Evolutionary conservation across 495 filamentous ascomycete species (phyloP), one percentile per base, ranked within the genome.

Genomic region (Niebla homalea): DNA sequence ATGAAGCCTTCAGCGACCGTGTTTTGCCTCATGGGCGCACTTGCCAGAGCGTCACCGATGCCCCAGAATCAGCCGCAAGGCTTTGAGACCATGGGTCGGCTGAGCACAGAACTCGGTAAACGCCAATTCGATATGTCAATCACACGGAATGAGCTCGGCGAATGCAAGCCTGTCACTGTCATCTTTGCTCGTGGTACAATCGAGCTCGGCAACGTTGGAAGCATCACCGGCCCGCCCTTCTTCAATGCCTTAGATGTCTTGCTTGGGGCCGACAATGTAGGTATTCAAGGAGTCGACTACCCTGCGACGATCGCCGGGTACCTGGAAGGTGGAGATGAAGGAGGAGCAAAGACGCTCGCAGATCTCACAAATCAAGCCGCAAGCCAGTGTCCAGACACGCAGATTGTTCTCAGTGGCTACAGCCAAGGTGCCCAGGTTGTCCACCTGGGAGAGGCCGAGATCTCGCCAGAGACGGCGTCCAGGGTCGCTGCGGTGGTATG

Each of bases 351-450:
- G 36, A 60, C 59, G 39, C 79, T 79, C 68, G 74, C 72, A 21
- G 52, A 53, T 1, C 66, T 73, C 35, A 71, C 76, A 23, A 61
- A 66, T 29, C 60, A 68, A 10, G 70, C 72, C 2, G 61, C 73
- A 7, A 55, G 51, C n/a, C 59, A 68, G 22, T 84, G 79, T 54
- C 78, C 80, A 1, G 64, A 70, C 36, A 80, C 77, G 43, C 76
- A 79, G 60, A 67, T 83, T 48, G 71, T 80, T n/a, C 60, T 77
- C 10, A 68, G 70, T 6, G 80, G 79, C 25, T 84, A 81, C 57
- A 78, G 74, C 1, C 78, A 81, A 55, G 75, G 71, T 15, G 67
- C 66, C 1, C 70, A 73, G 66, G 61, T 76, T 14, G 68, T 72
- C 2, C 76, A 76, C 62, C 71, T 72, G 45, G 73, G 73, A 4